These are phyloP conservation scores for Penicillium sp. DNA, from an alignment of 2,329 filamentous ascomycete genomes.

Conservation along the genomic window DNA sequence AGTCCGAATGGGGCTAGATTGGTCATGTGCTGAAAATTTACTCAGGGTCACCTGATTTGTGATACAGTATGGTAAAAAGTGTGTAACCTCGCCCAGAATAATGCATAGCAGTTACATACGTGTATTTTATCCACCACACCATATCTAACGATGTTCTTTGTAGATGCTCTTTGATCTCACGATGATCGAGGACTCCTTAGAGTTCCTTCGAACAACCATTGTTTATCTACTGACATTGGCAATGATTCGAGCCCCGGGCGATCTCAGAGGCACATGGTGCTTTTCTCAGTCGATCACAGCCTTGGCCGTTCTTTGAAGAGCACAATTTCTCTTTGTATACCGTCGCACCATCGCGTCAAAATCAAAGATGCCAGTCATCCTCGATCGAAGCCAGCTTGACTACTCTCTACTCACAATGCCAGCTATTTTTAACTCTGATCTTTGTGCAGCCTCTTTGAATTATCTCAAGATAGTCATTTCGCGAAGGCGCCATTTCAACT, in stretches of 20 bases:
- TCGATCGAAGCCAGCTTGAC: neutral
- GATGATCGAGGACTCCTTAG: neutral
- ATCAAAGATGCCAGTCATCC: neutral
- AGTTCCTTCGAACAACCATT: no score
- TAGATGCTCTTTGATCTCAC: neutral
- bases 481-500: neutral
- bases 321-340: neutral
- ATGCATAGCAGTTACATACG: neutral
- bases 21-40: constrained; percentile 6
- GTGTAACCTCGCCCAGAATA: neutral
- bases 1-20: constrained; percentile 12
- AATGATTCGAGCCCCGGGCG: neutral
- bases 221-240: neutral
- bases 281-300: neutral
- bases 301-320: neutral
- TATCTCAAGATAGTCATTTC: neutral
- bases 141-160: neutral
- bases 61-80: neutral
- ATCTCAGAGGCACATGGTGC: neutral
- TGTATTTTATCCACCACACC: neutral
- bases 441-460: neutral
- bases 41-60: neutral
- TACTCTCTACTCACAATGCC: neutral
- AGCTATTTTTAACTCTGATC: neutral
- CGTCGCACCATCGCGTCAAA: neutral